A percentile compares a stretch with the other conserved stretches of the same genome.
Evolutionary conservation across 208 protist species (phyloP).

Genomic region (Trypanosoma boissoni): DNA sequence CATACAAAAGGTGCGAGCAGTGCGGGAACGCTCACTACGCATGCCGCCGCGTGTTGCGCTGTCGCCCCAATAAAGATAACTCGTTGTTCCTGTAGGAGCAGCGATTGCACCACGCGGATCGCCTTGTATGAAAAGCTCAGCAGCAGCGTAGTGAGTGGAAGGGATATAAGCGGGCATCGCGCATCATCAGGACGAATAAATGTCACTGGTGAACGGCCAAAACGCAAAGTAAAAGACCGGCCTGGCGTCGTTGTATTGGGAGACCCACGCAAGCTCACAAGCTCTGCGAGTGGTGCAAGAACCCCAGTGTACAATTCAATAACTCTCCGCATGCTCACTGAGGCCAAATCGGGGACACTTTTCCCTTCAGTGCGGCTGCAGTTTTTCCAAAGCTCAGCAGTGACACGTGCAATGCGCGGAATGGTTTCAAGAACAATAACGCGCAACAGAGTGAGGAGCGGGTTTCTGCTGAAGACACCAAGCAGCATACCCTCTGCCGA

Average conservation of each 20-base stretch:
- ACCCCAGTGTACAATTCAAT: conserved; percentile 25
- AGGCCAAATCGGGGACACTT: too few relatives aligned
- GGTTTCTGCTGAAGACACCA: conserved; percentile 36
- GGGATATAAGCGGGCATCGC: conserved; percentile 40
- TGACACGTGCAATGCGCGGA: conserved; percentile 22
- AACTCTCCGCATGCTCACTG: too few relatives aligned
- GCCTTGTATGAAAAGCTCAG: conserved; percentile 68
- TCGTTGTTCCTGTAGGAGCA: conserved; percentile 56
- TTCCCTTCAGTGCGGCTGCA: background rate
- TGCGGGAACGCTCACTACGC: conserved; percentile 55
- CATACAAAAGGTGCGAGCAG: conserved; percentile 59
- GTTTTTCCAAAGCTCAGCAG: background rate
- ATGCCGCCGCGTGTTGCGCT: conserved; percentile 74
- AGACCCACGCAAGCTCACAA: conserved; percentile 9
- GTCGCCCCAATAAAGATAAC: conserved; percentile 68
- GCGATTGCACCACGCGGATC: conserved; percentile 61
- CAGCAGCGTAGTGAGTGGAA: conserved; percentile 48
- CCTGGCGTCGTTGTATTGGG: conserved; percentile 5
- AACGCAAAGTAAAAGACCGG: conserved; percentile 14
- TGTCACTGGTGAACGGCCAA: conserved; percentile 12
- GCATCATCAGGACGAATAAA: conserved; percentile 41
- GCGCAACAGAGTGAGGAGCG: conserved; percentile 56
- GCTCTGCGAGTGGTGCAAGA: conserved; percentile 28
- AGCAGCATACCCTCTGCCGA: conserved; percentile 31
- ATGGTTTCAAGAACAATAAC: conserved; percentile 38